Base-by-base conservation (phyloP, 192 early-diverging fungal species). In the Spinellus fusiger region DNA sequence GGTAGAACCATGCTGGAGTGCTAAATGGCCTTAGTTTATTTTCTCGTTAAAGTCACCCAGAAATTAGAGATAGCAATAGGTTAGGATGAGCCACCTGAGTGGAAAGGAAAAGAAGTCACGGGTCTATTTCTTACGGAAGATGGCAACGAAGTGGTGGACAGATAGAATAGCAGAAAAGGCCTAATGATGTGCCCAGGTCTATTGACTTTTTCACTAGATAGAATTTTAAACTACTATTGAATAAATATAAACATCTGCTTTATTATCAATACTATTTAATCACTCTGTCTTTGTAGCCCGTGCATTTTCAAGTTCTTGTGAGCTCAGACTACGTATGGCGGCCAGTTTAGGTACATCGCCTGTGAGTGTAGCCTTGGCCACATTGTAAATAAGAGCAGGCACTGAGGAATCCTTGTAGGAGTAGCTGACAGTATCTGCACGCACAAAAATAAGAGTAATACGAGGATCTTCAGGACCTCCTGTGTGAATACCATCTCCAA, bases 1-100 rank as follows among this genome's bases (percentile, higher is more conserved):
- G 88, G 83, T 56, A 98, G 76, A 8, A 84, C 85, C 88, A 89
- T 89, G 18, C 13, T 44, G 40, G 40, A 44, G n/a, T 44, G 40
- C 40, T n/a, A 44, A 44, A n/a, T 44, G 40, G 15, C 40, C n/a
- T 56, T 9, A 28, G 54, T 25, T 32, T 15, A 49, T 54, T 54
- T 54, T n/a, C 18, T 44, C 40, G 40, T n/a, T 44, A 18, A 18
- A 44, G 40, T 44, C 40, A 54, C 37, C 37, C 0, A 20, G 22
- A 58, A 58, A 12, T 22, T 35, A 25, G 40, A 58, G 22, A 7
- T 44, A 38, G 10, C 10, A 37, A 44, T 44, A 54, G 34, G 35
- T 44, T 44, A 12, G 1, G 13, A 10, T n/a, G 40, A 12, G 40
- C 40, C 40, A 44, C 40, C 18, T 44, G 40, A 18, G 10, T 44